Percentiles rank a stretch among this genome's conserved stretches.
These are phyloP conservation scores for Wickerhamiella brachini DNA, from an alignment of 805 yeast species.

Conservation along the genomic window DNA sequence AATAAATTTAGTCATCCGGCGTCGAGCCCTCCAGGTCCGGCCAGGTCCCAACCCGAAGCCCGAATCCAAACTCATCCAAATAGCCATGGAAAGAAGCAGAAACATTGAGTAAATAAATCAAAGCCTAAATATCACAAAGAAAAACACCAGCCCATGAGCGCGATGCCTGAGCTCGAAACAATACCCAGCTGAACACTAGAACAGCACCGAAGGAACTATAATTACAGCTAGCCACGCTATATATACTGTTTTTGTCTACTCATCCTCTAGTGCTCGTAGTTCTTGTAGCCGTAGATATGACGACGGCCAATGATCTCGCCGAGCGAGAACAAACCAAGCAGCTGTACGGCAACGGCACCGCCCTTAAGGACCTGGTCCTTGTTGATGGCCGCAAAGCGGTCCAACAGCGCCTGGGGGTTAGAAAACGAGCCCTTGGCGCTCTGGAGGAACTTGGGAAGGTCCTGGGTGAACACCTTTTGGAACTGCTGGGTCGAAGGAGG, in stretches of 20 bases:
- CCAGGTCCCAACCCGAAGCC: no score
- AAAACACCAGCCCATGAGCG: no score
- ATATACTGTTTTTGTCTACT: not conserved
- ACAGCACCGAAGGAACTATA: not conserved
- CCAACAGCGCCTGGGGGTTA: conserved; percentile 48
- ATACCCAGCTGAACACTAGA: not conserved
- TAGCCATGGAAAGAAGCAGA: no score
- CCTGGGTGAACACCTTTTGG: conserved; percentile 55
- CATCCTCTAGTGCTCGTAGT: conserved; percentile 3
- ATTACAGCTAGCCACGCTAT: not conserved
- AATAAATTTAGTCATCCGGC: no score
- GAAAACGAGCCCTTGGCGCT: conserved; percentile 21
- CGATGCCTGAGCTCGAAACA: no score
- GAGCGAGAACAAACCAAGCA: conserved; percentile 79
- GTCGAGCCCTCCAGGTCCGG: no score
- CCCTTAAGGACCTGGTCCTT: conserved; percentile 49
- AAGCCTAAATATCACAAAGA: no score
- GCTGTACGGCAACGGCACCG: conserved; percentile 67
- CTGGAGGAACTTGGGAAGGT: conserved; percentile 21
- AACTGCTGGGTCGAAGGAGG: conserved; percentile 76
- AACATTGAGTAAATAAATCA: no score
- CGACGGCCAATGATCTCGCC: conserved; percentile 98
- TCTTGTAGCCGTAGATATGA: conserved; percentile 67
- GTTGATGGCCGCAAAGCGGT: conserved; percentile 33
- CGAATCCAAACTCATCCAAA: no score